Conservation (phyloP, 2,329 filamentous ascomycete genomes). For the Cladorrhinum sp. region DNA sequence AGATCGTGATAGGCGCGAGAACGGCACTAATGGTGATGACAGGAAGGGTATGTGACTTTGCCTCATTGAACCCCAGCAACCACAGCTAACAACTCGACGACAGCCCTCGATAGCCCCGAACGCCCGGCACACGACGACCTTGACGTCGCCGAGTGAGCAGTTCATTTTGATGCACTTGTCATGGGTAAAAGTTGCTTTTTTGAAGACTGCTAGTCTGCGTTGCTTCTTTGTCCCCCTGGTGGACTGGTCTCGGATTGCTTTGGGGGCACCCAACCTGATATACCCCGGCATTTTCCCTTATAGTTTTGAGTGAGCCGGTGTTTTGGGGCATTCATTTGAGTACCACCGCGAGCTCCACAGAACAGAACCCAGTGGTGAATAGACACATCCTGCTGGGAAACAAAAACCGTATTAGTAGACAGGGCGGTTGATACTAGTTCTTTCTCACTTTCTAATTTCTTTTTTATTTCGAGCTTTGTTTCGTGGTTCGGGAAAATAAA, state of each 20-base stretch:
- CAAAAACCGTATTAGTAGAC: neutral
- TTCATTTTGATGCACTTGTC: neutral
- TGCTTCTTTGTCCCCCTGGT: conserved; percentile 19
- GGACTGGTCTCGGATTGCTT: conserved; percentile 24
- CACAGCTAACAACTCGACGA: conserved; percentile 22
- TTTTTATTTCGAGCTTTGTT: neutral
- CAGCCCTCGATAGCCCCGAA: conserved; percentile 71
- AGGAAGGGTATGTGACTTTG: conserved; percentile 67
- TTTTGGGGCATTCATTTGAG: neutral
- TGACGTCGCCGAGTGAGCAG: conserved; percentile 79
- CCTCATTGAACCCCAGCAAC: conserved; percentile 25
- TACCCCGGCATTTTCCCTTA: conserved; percentile 16
- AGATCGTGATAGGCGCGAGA: conserved; percentile 71
- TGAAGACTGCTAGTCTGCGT: conserved; percentile 24
- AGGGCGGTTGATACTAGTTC: neutral
- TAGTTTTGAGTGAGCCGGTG: conserved; percentile 21
- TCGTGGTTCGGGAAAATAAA: conserved; percentile 5
- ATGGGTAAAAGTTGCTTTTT: neutral
- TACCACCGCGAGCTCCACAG: neutral
- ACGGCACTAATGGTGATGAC: conserved; percentile 79
- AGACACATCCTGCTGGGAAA: neutral
- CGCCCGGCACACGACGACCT: conserved; percentile 88
- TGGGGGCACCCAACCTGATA: conserved; percentile 16
- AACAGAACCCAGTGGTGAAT: neutral
- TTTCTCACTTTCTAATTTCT: neutral